Conservation (phyloP, 495 filamentous ascomycete species). For the Arthonia radiata region DNA sequence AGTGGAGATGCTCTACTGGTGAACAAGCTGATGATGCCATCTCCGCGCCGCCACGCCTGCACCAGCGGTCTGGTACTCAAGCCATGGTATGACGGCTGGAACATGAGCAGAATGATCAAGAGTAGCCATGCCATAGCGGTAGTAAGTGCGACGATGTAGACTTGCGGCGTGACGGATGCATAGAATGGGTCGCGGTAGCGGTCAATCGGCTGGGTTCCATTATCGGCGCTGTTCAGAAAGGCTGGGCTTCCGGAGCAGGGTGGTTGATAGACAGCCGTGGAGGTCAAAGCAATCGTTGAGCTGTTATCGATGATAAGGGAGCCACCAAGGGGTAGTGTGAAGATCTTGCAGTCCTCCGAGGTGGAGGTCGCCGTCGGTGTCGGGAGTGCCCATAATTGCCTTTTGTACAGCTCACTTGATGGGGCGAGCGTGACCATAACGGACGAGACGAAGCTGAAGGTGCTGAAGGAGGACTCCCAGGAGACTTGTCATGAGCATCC, state of each 20-base stretch:
- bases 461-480: too few relatives aligned
- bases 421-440: too few relatives aligned
- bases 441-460: too few relatives aligned
- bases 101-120: constrained; percentile 83
- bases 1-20: constrained; percentile 44
- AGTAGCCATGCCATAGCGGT: constrained; percentile 85
- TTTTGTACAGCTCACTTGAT: too few relatives aligned
- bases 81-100: constrained; percentile 67
- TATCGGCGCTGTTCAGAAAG: constrained; percentile 1
- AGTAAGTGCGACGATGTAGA: constrained; percentile 72
- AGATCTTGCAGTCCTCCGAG: constrained; percentile 38
- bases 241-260: constrained; percentile 23
- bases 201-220: constrained; percentile 14
- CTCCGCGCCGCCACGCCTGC: too few relatives aligned
- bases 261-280: constrained; percentile 36
- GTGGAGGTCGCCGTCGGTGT: too few relatives aligned
- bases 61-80: too few relatives aligned
- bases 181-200: constrained; percentile 72
- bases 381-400: too few relatives aligned
- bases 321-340: constrained; percentile 36
- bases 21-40: constrained; percentile 62
- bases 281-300: constrained; percentile 31
- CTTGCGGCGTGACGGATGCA: constrained; percentile 68
- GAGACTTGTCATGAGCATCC: too few relatives aligned
- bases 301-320: constrained; percentile 31